Conservation (phyloP, 805 yeast genomes). For the Saccharomyces jurei region DNA sequence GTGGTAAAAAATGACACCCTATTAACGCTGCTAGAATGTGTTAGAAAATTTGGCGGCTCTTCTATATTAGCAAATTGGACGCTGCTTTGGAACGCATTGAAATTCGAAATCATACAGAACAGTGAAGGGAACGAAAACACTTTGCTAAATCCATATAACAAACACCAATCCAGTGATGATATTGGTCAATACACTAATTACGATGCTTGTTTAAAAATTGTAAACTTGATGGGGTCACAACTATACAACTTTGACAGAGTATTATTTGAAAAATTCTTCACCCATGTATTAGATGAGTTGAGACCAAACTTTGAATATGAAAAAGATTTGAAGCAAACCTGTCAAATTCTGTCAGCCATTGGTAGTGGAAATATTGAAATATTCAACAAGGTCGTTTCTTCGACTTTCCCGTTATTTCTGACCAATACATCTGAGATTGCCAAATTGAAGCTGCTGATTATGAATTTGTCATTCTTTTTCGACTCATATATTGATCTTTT, state of each 20-base stretch:
- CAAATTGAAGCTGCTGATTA: constrained; percentile 51
- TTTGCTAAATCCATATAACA: constrained; percentile 4
- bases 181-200: constrained; percentile 23
- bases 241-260: constrained; percentile 27
- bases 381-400: constrained; percentile 43
- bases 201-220: constrained; percentile 34
- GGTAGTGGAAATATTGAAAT: constrained; percentile 40
- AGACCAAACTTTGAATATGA: constrained; percentile 42
- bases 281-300: constrained; percentile 42
- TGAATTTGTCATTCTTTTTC: constrained; percentile 51
- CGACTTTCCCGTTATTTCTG: constrained; percentile 39
- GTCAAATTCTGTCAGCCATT: constrained; percentile 48
- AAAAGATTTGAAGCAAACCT: constrained; percentile 56
- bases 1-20: constrained; percentile 68
- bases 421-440: constrained; percentile 37
- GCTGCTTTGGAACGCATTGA: constrained; percentile 78
- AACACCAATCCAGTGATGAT: background rate
- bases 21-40: constrained; percentile 49
- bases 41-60: constrained; percentile 42
- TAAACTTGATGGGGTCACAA: constrained; percentile 9
- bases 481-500: constrained; percentile 43
- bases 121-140: constrained; percentile 39
- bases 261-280: constrained; percentile 34
- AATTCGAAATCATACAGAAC: constrained; percentile 80
- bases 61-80: constrained; percentile 56